Conservation (phyloP, 768 basidiomycete genomes). For the Cystoderma amianthinum region DNA sequence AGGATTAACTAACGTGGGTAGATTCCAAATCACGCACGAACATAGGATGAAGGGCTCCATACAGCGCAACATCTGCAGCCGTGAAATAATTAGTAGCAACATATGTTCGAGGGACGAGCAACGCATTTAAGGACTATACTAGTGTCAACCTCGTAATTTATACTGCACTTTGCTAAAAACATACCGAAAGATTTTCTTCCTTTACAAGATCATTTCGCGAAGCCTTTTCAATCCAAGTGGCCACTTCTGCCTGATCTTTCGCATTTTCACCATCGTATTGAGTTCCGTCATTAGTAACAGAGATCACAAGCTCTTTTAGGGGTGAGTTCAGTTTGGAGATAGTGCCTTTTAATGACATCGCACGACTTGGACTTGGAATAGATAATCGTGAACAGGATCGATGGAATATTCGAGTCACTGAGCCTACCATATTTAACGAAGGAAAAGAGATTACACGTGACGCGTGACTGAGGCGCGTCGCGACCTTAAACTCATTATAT, state of each 20-base stretch:
- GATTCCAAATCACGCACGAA: slow-evolving; percentile 47
- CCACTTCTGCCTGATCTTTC: slow-evolving; percentile 56
- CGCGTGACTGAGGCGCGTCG: no score
- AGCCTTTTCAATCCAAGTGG: slow-evolving; percentile 65
- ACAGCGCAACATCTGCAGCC: slow-evolving; percentile 86
- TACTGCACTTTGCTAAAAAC: slow-evolving; percentile 4
- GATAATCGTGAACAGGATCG: slow-evolving; percentile 29
- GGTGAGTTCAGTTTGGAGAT: slow-evolving; percentile 39
- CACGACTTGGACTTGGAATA: slow-evolving; percentile 16
- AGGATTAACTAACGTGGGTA: neutral
- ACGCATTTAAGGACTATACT: slow-evolving; percentile 60
- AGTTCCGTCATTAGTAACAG: slow-evolving; percentile 35
- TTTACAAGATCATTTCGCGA: slow-evolving; percentile 40
- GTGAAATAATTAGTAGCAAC: slow-evolving; percentile 80
- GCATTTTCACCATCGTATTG: slow-evolving; percentile 46
- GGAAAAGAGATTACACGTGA: no score
- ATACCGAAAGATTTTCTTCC: slow-evolving; percentile 44
- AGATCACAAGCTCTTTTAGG: slow-evolving; percentile 51
- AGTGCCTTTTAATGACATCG: slow-evolving; percentile 49
- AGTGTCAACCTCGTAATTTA: neutral
- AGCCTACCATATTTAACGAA: no score
- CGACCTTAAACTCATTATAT: no score
- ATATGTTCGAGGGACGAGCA: slow-evolving; percentile 76
- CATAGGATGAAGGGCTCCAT: slow-evolving; percentile 79
- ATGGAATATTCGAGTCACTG: slow-evolving; percentile 31